A percentile compares a stretch with the other conserved stretches of the same genome.
Conservation (phyloP, 176 grass and related monocot genomes). For the Juncus inflexus region DNA sequence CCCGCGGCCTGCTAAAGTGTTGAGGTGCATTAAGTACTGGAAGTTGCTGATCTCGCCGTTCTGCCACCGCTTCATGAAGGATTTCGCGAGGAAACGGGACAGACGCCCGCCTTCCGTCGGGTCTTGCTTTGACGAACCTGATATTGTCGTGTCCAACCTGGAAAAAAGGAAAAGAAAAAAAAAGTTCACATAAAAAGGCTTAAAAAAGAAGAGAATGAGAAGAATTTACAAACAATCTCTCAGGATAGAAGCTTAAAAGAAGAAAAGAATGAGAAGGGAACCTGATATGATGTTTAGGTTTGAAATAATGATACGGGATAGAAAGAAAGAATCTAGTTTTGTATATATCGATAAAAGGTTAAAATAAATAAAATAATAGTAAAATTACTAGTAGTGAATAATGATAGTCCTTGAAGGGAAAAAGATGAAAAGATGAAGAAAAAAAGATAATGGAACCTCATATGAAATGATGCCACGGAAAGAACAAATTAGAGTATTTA, state of each 20-base stretch:
- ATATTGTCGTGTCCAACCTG: constrained; percentile 99
- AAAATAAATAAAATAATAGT: constrained; percentile 1
- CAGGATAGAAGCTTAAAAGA: not conserved
- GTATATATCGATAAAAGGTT: not conserved
- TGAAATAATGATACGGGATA: too few species aligned
- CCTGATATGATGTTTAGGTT: too few species aligned
- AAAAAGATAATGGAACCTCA: too few species aligned
- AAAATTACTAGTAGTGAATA: not conserved
- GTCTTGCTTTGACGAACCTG: constrained; percentile 87
- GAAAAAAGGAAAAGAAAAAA: constrained; percentile 1
- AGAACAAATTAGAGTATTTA: too few species aligned
- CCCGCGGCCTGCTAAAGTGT: constrained; percentile 93
- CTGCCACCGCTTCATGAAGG: constrained; percentile 97
- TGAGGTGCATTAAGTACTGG: constrained; percentile 98
- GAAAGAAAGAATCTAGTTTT: too few species aligned
- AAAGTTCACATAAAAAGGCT: not conserved
- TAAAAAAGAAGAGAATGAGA: too few species aligned
- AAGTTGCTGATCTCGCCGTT: constrained; percentile 99
- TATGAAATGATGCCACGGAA: too few species aligned
- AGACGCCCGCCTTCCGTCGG: constrained; percentile 82
- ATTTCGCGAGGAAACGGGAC: constrained; percentile 79
- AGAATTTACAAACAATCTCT: too few species aligned
- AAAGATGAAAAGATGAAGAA: not conserved
- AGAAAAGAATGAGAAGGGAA: not conserved
- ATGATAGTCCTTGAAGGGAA: not conserved